Conservation (phyloP, 1,284 basidiomycete species). For the Cryptococcus sp. region DNA sequence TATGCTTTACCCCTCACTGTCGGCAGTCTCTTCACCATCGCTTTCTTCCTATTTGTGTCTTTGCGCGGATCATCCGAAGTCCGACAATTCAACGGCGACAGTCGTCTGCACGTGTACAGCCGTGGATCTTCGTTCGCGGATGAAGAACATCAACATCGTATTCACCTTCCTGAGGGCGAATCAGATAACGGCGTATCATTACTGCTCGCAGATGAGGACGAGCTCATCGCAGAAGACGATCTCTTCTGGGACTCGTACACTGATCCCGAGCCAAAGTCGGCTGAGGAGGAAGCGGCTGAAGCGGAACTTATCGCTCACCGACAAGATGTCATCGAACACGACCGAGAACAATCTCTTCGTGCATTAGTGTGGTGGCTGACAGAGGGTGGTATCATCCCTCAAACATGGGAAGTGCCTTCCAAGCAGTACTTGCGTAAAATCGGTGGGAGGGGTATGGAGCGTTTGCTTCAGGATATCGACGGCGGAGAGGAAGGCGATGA, state of each 20-base stretch:
- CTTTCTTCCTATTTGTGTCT: constrained; percentile 23
- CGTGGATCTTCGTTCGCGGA: constrained; percentile 9
- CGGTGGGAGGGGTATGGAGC: constrained; percentile 34
- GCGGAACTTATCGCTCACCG: constrained; percentile 23
- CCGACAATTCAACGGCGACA: constrained; percentile 6
- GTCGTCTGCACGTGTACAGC: constrained; percentile 14
- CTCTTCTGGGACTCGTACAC: constrained; percentile 36
- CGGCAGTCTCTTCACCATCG: constrained; percentile 23
- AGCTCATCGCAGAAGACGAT: constrained; percentile 47
- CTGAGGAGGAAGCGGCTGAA: constrained; percentile 27
- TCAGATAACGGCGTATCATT: constrained; percentile 28
- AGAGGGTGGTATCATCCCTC: constrained; percentile 41
- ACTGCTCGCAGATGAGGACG: constrained; percentile 34
- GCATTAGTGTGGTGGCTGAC: constrained; percentile 46
- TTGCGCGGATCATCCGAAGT: constrained; percentile 8
- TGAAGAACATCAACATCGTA: constrained; percentile 9
- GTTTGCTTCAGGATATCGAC: constrained; percentile 30
- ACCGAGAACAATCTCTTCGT: constrained; percentile 32
- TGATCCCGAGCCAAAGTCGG: constrained; percentile 25
- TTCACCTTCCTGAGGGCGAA: constrained; percentile 10
- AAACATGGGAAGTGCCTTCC: constrained; percentile 30
- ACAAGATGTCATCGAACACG: constrained; percentile 29
- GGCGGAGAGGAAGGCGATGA: constrained; percentile 22
- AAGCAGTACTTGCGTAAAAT: constrained; percentile 27
- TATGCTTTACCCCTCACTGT: constrained; percentile 26